Percentiles rank a stretch among this genome's conserved stretches.
Evolutionary conservation across 345 rosid species (phyloP).

Genomic region (Citrus inodora): DNA sequence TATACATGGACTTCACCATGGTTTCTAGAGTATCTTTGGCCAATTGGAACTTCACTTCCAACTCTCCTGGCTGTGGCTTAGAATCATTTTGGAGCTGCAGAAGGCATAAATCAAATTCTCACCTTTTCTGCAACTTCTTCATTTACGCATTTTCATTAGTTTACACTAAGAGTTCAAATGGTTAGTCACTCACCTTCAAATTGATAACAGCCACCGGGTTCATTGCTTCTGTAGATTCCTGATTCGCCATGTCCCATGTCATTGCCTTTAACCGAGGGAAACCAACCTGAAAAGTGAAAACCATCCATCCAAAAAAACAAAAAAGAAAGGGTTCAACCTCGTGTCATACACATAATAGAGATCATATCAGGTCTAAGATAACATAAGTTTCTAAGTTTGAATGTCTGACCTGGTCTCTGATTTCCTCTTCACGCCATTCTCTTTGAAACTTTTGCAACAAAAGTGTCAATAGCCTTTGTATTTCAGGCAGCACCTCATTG

Average conservation of each 20-base stretch:
- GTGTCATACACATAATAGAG: not conserved
- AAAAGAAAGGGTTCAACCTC: not conserved
- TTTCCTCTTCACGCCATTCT: constrained; percentile 55
- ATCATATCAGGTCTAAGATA: not conserved
- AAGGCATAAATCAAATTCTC: not conserved
- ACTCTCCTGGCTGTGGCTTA: constrained; percentile 34
- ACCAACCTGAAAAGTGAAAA: constrained; percentile 37
- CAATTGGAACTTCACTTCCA: constrained; percentile 45
- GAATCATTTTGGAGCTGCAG: constrained; percentile 50
- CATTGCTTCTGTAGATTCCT: constrained; percentile 17
- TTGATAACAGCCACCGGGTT: constrained; percentile 49
- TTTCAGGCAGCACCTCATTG: constrained; percentile 52
- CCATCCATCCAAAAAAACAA: not conserved
- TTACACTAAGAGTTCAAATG: not conserved
- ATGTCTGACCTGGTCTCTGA: constrained; percentile 44
- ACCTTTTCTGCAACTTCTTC: not conserved
- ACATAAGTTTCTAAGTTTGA: not conserved
- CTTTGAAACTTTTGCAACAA: constrained; percentile 56
- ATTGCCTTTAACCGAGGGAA: constrained; percentile 52
- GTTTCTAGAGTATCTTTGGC: constrained; percentile 42
- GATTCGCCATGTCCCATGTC: constrained; percentile 52
- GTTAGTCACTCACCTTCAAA: constrained; percentile 36
- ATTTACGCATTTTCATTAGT: not conserved
- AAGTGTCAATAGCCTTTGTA: constrained; percentile 52
- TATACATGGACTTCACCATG: constrained; percentile 40